A percentile compares a stretch with the other conserved stretches of the same genome.
Evolutionary conservation across 495 filamentous ascomycete genomes (phyloP).

Genomic region (Neohortaea acidophila): DNA sequence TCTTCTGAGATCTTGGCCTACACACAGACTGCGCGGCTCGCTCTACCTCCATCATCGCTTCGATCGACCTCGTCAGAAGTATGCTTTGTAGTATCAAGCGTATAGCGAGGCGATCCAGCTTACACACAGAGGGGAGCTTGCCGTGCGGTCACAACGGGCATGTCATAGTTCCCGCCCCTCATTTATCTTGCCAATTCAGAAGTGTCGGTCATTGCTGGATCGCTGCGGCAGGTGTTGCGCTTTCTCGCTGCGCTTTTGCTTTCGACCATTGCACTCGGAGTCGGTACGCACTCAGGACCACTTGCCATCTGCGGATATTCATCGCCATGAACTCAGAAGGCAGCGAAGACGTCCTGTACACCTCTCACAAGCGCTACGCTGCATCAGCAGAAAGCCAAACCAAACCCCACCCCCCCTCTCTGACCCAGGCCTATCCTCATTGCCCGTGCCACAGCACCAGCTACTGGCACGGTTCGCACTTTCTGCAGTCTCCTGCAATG

Average conservation of each 20-base stretch:
- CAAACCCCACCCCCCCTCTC: constrained; percentile 21
- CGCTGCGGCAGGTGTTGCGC: constrained; percentile 5
- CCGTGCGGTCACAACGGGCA: constrained; percentile 11
- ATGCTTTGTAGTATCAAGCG: constrained; percentile 6
- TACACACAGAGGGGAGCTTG: constrained; percentile 12
- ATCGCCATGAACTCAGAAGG: constrained; percentile 1
- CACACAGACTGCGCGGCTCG: constrained; percentile 20
- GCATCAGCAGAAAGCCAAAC: constrained; percentile 11
- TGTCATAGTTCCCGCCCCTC: constrained; percentile 15
- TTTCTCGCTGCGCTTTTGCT: background rate
- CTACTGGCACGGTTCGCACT: constrained; percentile 16
- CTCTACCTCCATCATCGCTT: constrained; percentile 8
- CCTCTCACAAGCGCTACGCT: constrained; percentile 21
- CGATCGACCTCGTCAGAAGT: constrained; percentile 25
- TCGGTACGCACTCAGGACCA: constrained; percentile 6
- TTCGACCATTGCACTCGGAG: constrained; percentile 7
- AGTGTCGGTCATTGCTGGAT: constrained; percentile 1
- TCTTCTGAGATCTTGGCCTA: constrained; percentile 15
- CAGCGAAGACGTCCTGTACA: constrained; percentile 27
- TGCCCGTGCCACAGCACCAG: constrained; percentile 19
- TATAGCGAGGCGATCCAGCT: constrained; percentile 12
- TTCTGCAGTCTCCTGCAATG: background rate
- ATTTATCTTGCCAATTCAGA: constrained; percentile 7
- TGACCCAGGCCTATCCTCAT: constrained; percentile 10
- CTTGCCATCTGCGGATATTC: background rate